Conservation (phyloP, 257 asterid species). For the Solanum clarkiae region DNA sequence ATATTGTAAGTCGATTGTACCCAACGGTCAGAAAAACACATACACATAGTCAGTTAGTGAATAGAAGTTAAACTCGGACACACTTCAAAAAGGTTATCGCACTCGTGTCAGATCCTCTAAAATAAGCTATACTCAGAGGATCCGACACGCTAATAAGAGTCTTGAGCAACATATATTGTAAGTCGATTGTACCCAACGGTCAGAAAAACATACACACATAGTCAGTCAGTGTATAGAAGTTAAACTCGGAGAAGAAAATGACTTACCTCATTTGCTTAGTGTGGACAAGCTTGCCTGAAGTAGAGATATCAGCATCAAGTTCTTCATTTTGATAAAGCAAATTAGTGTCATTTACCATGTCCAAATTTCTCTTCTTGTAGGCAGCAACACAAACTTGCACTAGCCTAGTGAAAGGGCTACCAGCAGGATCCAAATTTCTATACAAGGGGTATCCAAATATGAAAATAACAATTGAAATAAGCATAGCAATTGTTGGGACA, state of each 20-base stretch:
- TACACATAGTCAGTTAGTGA: neutral
- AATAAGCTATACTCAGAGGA: neutral
- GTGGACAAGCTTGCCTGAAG: slow-evolving; percentile 54
- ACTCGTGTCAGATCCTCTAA: neutral
- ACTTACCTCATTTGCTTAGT: slow-evolving; percentile 51
- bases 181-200: neutral
- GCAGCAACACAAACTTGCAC: slow-evolving; percentile 78
- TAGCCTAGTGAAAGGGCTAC: slow-evolving; percentile 92
- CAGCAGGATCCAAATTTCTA: slow-evolving; percentile 61
- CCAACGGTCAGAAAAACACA: neutral
- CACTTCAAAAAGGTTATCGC: neutral
- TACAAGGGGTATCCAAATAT: slow-evolving; percentile 66
- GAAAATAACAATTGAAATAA: slow-evolving; percentile 45
- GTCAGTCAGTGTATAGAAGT: neutral
- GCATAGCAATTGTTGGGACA: slow-evolving; percentile 63
- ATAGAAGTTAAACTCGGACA: neutral
- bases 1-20: neutral
- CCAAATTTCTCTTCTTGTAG: slow-evolving; percentile 47
- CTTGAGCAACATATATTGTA: neutral
- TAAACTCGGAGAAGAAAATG: neutral
- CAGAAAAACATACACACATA: neutral
- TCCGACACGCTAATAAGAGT: neutral
- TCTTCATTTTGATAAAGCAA: slow-evolving; percentile 40
- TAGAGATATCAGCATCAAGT: slow-evolving; percentile 53
- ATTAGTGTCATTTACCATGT: slow-evolving; percentile 18